Evolutionary conservation across 306 rosid genomes (phyloP).

Genomic region (Quercus alba): DNA sequence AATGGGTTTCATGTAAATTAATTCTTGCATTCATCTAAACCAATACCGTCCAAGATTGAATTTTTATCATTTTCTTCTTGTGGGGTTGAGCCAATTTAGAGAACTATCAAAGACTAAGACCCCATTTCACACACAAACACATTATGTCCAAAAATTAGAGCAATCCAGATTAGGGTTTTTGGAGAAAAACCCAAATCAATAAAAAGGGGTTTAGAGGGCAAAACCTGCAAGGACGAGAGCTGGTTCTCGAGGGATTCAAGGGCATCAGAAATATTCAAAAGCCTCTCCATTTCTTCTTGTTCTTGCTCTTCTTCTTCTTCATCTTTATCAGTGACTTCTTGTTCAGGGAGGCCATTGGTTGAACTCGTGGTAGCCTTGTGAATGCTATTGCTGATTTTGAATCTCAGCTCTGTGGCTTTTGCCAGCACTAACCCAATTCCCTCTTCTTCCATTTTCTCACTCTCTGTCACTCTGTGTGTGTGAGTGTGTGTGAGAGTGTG

Average conservation of each 20-base stretch:
- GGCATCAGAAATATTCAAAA: conserved; percentile 76
- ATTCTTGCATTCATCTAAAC: neutral
- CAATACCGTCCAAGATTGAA: neutral
- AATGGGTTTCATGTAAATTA: neutral
- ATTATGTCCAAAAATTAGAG: neutral
- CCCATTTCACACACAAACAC: neutral
- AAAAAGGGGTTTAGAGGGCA: conserved; percentile 6
- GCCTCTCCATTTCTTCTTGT: conserved; percentile 47
- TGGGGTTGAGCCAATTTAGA: neutral
- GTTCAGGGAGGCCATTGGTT: conserved; percentile 20
- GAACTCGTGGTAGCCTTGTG: conserved; percentile 32
- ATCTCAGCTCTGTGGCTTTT: conserved; percentile 85
- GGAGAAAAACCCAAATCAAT: neutral
- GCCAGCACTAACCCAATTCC: conserved; percentile 83
- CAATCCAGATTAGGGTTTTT: neutral
- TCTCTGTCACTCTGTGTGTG: neutral
- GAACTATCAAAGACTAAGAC: neutral
- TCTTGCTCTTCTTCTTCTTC: conserved; percentile 43
- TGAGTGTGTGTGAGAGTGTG: neutral
- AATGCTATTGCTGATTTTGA: conserved; percentile 74
- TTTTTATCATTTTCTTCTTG: neutral
- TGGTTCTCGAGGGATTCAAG: conserved; percentile 85
- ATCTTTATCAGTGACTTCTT: conserved; percentile 13
- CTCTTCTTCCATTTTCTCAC: conserved; percentile 58
- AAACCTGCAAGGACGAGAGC: conserved; percentile 81